Evolutionary conservation across 345 rosid species (phyloP), one percentile per base, ranked within the genome.

Genomic region (Turritis glabra): DNA sequence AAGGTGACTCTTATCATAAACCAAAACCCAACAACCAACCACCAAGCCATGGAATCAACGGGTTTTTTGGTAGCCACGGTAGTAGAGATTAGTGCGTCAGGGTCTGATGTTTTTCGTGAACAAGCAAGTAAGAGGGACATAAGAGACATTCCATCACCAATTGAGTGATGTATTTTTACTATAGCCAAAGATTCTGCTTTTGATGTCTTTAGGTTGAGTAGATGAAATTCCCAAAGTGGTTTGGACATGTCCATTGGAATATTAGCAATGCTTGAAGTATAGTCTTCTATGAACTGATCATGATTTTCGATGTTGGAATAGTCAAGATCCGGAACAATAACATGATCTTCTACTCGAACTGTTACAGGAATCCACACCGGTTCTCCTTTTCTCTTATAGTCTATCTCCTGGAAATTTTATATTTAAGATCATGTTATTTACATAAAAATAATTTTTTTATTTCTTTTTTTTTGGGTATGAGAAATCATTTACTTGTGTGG

Each of bases 141-240:
- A 48, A 48, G 53, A 48, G 53, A 48, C 53, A 48, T 48, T 21
- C 53, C 53, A 48, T 48, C 53, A 21, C 53, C 53, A 21, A 48
- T 9, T 19, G 86, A 80, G 72, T 88, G 90, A 80, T 85, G 90
- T 32, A 81, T 44, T 33, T 86, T 48, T 25, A 68, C 40, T 33
- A 87, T 46, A 17, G 51, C 66, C 1, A 75, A 8, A 0, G 92
- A 81, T 75, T 87, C 87, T 11, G 97, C 92, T 9, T 88, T 85
- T 0, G 82, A 75, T 15, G 88, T 86, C 63, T 64, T 84, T 13
- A 86, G 32, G 56, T 90, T 88, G 7, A 88, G 83, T 41, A 90
- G 21, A 76, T 88, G 97, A 29, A 90, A 57, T 50, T 90, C 92
- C 93, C 97, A 90, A 8, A 87, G 59, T 6, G 93, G 97, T 57